A percentile compares a stretch with the other conserved stretches of the same genome.
phyloP scores from a whole-genome alignment of 306 rosid species.

The Begonia peltatifolia region DNA sequence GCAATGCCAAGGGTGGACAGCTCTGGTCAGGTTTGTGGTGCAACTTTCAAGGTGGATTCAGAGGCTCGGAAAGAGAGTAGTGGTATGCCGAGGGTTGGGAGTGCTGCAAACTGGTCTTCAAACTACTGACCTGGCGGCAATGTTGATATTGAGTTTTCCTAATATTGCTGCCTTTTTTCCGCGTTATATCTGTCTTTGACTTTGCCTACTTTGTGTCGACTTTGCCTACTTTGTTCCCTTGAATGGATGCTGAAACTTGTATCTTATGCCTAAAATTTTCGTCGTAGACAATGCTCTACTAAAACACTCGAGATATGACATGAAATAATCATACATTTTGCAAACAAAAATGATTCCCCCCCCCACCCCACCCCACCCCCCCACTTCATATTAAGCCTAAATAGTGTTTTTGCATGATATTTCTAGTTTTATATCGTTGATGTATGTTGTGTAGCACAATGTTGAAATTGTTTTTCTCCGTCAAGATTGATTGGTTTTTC shows the following conservation, averaged over 20 bases:
- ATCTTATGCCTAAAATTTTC: constrained; percentile 4
- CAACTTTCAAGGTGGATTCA: constrained; percentile 71
- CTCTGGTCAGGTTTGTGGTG: constrained; percentile 79
- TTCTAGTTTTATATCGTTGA: too few relatives aligned
- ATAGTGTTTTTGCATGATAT: too few relatives aligned
- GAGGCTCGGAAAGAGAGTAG: constrained; percentile 50
- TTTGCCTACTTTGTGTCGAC: too few relatives aligned
- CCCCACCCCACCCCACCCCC: too few relatives aligned
- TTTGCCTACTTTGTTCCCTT: too few relatives aligned
- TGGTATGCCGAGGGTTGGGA: constrained; percentile 97
- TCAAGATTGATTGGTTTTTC: too few relatives aligned
- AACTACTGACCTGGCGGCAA: constrained; percentile 33
- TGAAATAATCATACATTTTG: constrained; percentile 29
- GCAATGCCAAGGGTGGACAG: constrained; percentile 92
- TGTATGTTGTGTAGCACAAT: too few relatives aligned
- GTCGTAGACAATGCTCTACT: constrained; percentile 3
- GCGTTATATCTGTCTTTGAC: background rate
- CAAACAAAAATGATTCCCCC: too few relatives aligned
- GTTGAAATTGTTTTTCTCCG: too few relatives aligned
- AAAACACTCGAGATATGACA: constrained; percentile 17
- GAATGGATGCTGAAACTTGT: background rate
- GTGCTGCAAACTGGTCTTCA: constrained; percentile 93
- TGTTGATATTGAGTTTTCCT: constrained; percentile 14
- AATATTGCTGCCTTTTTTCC: constrained; percentile 7
- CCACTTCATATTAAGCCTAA: too few relatives aligned